Evolutionary conservation across 257 asterid genomes (phyloP), one percentile per base, ranked within the genome.

Genomic region (Nicotiana knightiana): DNA sequence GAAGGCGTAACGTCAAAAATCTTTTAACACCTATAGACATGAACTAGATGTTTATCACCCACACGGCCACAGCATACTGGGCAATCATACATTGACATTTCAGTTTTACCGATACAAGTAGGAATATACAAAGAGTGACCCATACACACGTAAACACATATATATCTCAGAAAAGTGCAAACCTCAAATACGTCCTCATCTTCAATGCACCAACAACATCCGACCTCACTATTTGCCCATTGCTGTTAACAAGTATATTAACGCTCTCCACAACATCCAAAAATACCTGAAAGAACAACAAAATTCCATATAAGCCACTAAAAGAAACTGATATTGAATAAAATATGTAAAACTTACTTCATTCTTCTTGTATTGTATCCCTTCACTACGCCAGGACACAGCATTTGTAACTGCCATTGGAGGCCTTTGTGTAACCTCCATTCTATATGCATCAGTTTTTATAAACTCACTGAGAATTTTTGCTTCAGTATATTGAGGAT

Each of bases 321-420:
- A 30, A 78, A 62, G 77, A 81, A 84, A 3, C 32, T 80, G 79
- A 32, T 80, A 77, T 57, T 9, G 24, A 46, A 82, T 67, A 65
- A 54, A 53, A 68, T 18, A 26, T 67, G 85, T 83, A 80, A 88
- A 68, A 80, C 92, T 67, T 81, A 96, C 99, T 88, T 96, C 99
- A 88, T 96, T 94, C 88, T 94, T 96, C 87, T 92, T 94, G 91
- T 96, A 94, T 67, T 89, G 93, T 86, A 96, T 92, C 85, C 99
- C 99, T 92, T 96, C 99, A 58, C 99, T 96, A 79, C 99, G 98
- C 99, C 99, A 96, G 13, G 99, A 96, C 68, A 96, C 99, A 66
- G 99, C 99, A 91, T 96, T 96, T 70, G 99, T 96, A 43, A 96
- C 99, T 1, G 99, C 99, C 99, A 96, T 96, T 51, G 99, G 99